Percentiles rank a stretch among this genome's conserved stretches.
Conservation (phyloP, 2,329 filamentous ascomycete genomes). For the Penicillium thymicola region DNA sequence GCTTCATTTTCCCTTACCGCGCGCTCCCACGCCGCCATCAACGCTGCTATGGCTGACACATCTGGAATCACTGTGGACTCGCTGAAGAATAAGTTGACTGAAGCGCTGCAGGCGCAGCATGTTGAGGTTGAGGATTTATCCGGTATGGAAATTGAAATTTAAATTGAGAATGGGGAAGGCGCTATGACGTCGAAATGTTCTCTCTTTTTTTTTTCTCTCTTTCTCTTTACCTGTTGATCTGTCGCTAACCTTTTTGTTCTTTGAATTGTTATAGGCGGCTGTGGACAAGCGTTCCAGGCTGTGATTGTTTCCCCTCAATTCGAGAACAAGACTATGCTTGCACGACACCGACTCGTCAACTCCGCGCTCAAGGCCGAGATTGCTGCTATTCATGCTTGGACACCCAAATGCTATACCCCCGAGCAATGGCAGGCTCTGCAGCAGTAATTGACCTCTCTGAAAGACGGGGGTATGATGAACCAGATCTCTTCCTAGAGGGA, state of each 20-base stretch:
- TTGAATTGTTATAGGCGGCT: constrained; percentile 53
- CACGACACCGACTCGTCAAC: constrained; percentile 84
- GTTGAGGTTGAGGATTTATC: constrained; percentile 91
- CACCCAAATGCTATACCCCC: constrained; percentile 86
- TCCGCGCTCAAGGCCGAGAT: constrained; percentile 80
- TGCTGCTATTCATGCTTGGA: constrained; percentile 90
- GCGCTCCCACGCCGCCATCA: constrained; percentile 32
- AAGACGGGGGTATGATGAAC: background rate
- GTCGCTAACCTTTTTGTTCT: background rate
- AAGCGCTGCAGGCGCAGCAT: constrained; percentile 69
- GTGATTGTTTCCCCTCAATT: constrained; percentile 69
- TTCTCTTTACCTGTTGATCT: constrained; percentile 1
- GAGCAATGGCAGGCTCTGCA: constrained; percentile 79
- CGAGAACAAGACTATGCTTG: constrained; percentile 70
- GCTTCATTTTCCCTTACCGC: constrained; percentile 35
- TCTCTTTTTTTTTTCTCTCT: background rate
- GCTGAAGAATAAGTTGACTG: constrained; percentile 65
- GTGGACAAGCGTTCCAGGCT: constrained; percentile 68
- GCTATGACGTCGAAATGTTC: background rate
- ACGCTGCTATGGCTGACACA: constrained; percentile 46
- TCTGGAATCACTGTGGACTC: constrained; percentile 68
- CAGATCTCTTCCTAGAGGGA: background rate
- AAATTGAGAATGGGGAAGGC: background rate
- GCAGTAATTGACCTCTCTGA: constrained; percentile 22
- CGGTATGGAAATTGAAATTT: constrained; percentile 54